Evolutionary conservation across 2,329 filamentous ascomycete species (phyloP).

Genomic region (Drechslera avenae): DNA sequence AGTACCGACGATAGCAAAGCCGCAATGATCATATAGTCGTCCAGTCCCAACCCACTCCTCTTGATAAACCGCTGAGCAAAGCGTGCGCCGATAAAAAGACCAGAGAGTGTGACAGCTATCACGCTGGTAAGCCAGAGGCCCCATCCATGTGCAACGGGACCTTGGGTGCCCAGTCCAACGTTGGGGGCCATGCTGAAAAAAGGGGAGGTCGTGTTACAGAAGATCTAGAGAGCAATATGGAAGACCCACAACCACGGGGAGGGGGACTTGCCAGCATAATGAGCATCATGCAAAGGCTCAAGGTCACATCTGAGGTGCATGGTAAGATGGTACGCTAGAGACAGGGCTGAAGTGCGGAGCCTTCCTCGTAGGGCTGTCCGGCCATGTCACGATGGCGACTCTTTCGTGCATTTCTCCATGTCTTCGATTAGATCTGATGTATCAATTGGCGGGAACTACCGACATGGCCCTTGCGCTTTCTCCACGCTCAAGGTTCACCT

Average conservation of each 20-base stretch:
- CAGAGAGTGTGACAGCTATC: conserved; percentile 24
- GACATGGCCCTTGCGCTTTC: neutral
- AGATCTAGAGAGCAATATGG: neutral
- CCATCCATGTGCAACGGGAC: conserved; percentile 28
- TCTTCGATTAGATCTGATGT: conserved; percentile 9
- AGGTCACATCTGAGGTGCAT: neutral
- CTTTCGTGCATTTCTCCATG: neutral
- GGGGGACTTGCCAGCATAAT: conserved; percentile 7
- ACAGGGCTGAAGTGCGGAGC: neutral
- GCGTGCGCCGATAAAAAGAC: conserved; percentile 24
- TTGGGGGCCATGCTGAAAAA: conserved; percentile 24
- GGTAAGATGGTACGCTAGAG: neutral
- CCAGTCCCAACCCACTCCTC: conserved; percentile 23
- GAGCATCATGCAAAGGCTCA: neutral
- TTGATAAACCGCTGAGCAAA: conserved; percentile 24
- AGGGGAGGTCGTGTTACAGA: neutral
- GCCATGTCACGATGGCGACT: neutral
- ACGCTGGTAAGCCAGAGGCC: conserved; percentile 30
- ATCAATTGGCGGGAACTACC: conserved; percentile 1
- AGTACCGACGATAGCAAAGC: conserved; percentile 25
- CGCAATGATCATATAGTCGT: conserved; percentile 33
- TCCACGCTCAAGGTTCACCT: conserved; percentile 1
- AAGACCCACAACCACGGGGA: neutral
- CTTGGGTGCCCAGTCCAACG: conserved; percentile 31
- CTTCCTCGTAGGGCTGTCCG: neutral